Base-by-base conservation (phyloP, 2,329 filamentous ascomycete genomes). In the Pyricularia sp. region DNA sequence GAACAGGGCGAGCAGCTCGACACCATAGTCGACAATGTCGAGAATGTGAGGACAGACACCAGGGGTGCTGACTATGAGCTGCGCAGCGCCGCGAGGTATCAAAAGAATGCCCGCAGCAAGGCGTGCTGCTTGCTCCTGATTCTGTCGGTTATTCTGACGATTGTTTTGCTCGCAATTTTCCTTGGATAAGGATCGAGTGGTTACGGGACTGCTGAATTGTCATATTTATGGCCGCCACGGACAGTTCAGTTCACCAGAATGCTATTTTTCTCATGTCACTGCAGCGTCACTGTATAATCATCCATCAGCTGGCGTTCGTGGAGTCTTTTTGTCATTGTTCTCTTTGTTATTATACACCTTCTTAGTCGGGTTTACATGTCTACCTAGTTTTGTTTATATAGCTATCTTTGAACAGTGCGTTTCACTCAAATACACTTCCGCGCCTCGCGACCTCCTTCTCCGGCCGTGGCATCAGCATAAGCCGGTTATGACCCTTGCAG, bases 81-180 rank as follows among this genome's bases (percentile, higher is more conserved):
- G 70, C 84, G 90, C 68, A 88, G 89, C 71, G 94, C 94, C 22
- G 91, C 89, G 68, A 82, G 91, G 71, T 96, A 97, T 76, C 96
- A 99, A 81, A 96, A 93, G 83, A 93, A 91, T 67, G 94, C 94
- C 31, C 85, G 96, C 69, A 94, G 91, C 77, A 97, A 96, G 82
- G 90, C 91, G 55, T 99, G 93, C 75, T 97, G 93, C 74, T 78
- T 99, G 73, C 77, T 99, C 72, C 77, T 99, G 63, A 93, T 99
- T 66, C 75, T 99, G 72, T 88, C 89, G 1, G 85, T 99, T 62
- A 94, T 99, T 66, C 76, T 97, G 71, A 89, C 91, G 3, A 91
- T 99, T 70, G 88, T 99, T 60, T 82, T 99, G 66, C 78, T 99
- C 70, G 96, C 94, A 16, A 89, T 93, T 64, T 86, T 92, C 63